Evolutionary conservation across 2,329 filamentous ascomycete species (phyloP).

Genomic region (Colletotrichum musae): DNA sequence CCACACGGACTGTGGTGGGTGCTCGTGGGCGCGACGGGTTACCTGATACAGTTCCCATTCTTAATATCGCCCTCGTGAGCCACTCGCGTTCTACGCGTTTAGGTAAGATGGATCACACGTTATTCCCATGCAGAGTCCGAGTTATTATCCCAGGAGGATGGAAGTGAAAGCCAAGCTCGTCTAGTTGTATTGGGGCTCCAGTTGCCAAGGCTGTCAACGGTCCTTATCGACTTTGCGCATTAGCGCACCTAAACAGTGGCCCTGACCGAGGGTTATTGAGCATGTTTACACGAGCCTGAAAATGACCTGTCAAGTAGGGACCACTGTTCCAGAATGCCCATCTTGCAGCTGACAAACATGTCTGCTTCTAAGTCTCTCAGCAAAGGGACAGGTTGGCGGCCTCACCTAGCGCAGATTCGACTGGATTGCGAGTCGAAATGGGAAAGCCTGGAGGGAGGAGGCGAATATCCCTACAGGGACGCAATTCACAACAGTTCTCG

Average conservation of each 20-base stretch:
- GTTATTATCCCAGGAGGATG: too few species aligned
- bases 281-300: not conserved
- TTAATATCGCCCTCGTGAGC: not conserved
- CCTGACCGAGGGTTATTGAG: not conserved
- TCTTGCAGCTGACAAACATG: not conserved
- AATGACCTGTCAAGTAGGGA: not conserved
- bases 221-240: not conserved
- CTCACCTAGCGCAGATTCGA: too few species aligned
- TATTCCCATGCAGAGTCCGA: too few species aligned
- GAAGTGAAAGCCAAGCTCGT: not conserved
- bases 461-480: too few species aligned
- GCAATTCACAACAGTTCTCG: too few species aligned
- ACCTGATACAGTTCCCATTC: not conserved
- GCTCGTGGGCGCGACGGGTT: not conserved
- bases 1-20: not conserved
- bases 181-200: not conserved
- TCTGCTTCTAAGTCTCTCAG: not conserved
- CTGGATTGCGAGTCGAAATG: too few species aligned
- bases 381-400: too few species aligned
- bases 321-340: not conserved
- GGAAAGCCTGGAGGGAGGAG: too few species aligned
- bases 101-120: not conserved
- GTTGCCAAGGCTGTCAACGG: not conserved
- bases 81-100: not conserved
- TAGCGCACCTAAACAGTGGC: not conserved